phyloP scores from a whole-genome alignment of 306 rosid species.

The Astragalus membranaceus region DNA sequence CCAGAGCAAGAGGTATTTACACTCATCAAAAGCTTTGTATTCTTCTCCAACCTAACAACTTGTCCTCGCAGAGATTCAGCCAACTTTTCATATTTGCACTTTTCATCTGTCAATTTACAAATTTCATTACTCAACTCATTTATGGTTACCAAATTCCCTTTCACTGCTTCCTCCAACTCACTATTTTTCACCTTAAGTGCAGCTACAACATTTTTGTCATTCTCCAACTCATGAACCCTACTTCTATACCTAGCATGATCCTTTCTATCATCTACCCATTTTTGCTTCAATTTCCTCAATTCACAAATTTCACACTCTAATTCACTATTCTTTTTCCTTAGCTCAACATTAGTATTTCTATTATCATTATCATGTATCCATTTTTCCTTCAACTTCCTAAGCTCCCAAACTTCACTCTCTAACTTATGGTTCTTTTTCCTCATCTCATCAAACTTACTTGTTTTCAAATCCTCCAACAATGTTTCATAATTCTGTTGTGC shows the following conservation, averaged over 20 bases:
- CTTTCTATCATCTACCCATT: neutral
- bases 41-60: neutral
- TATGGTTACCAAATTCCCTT: neutral
- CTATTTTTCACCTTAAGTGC: neutral
- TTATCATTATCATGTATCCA: too few relatives aligned
- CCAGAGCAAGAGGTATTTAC: neutral
- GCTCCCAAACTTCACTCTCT: neutral
- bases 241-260: neutral
- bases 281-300: neutral
- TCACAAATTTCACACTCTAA: neutral
- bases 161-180: constrained; percentile 2
- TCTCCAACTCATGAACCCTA: neutral
- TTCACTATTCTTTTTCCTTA: neutral
- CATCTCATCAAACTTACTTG: neutral
- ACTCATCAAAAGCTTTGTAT: neutral
- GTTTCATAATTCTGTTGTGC: constrained; percentile 1
- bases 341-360: too few relatives aligned
- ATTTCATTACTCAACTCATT: neutral
- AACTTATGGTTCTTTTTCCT: neutral
- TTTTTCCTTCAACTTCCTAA: too few relatives aligned
- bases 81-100: neutral
- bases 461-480: constrained; percentile 16
- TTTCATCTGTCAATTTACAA: neutral
- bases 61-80: neutral
- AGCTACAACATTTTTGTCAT: neutral